A percentile compares a stretch with the other conserved stretches of the same genome.
Conservation (phyloP, 495 filamentous ascomycete genomes). For the Xylaria flabelliformis region DNA sequence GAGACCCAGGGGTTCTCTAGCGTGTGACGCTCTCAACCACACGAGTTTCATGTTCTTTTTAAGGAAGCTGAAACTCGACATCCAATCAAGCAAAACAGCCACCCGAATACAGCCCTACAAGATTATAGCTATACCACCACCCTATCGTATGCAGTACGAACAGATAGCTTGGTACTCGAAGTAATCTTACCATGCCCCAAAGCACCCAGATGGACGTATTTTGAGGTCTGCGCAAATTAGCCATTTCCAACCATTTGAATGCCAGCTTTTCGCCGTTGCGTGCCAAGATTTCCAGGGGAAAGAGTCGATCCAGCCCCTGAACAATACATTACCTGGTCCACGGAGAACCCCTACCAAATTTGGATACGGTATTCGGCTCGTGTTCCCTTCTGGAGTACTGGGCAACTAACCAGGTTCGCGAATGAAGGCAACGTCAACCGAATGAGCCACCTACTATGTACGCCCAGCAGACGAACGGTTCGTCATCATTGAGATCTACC, state of each 20-base stretch:
- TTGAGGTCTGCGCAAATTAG: slow-evolving; percentile 5
- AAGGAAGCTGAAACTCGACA: slow-evolving; percentile 11
- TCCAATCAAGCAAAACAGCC: neutral
- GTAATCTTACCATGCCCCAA: neutral
- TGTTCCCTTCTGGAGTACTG: neutral
- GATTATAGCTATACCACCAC: neutral
- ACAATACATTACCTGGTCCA: neutral
- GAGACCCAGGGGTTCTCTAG: slow-evolving; percentile 9
- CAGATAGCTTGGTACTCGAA: neutral
- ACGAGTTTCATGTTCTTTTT: slow-evolving; percentile 14
- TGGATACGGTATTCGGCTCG: slow-evolving; percentile 11
- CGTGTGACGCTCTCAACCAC: slow-evolving; percentile 6
- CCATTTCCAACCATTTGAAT: neutral
- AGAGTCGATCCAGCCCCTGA: neutral
- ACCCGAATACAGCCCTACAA: slow-evolving; percentile 1
- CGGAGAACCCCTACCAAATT: neutral
- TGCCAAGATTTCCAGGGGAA: slow-evolving; percentile 15
- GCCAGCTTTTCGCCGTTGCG: neutral
- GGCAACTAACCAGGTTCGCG: neutral
- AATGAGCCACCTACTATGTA: neutral
- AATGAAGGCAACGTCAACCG: neutral
- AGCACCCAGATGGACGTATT: neutral
- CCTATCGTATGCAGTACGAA: neutral
- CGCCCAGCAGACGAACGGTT: neutral
- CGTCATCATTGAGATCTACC: neutral